A percentile compares a stretch with the other conserved stretches of the same genome.
These are phyloP conservation scores for Zhuliangozyma blackwelliae DNA, from an alignment of 1,139 yeast genomes.

Conservation along the genomic window DNA sequence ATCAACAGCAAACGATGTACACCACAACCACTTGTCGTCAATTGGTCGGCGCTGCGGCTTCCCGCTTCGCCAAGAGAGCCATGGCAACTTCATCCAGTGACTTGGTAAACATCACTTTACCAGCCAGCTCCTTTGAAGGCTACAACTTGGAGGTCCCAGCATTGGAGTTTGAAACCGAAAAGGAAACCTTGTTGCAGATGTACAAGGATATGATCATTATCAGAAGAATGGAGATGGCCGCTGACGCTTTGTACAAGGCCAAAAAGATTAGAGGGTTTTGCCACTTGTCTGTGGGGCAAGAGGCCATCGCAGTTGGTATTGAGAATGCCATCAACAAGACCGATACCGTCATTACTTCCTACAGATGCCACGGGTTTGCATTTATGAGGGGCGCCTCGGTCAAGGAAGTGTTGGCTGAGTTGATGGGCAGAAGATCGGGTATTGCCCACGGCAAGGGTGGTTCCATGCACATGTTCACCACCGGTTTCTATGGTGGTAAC, in stretches of 20 bases:
- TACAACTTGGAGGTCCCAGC: conserved; percentile 76
- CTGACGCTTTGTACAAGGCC: conserved; percentile 97
- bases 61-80: conserved; percentile 19
- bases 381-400: conserved; percentile 94
- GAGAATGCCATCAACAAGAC: conserved; percentile 84
- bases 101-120: conserved; percentile 55
- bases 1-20: neutral
- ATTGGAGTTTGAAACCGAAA: conserved; percentile 70
- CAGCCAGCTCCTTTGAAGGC: conserved; percentile 79
- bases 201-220: conserved; percentile 92
- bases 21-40: conserved; percentile 4
- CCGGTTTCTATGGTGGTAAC: conserved; percentile 96
- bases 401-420: conserved; percentile 85
- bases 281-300: conserved; percentile 98
- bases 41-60: conserved; percentile 4
- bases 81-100: conserved; percentile 33
- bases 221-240: conserved; percentile 98
- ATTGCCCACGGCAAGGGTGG: conserved; percentile 98
- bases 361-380: conserved; percentile 98
- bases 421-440: conserved; percentile 95
- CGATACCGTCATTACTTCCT: conserved; percentile 91
- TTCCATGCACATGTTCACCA: conserved; percentile 97
- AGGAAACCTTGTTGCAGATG: conserved; percentile 80
- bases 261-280: conserved; percentile 98
- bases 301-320: conserved; percentile 97